Percentiles rank a stretch among this genome's conserved stretches.
Conservation (phyloP, 192 early-diverging fungal genomes). For the Gonapodya prolifera region DNA sequence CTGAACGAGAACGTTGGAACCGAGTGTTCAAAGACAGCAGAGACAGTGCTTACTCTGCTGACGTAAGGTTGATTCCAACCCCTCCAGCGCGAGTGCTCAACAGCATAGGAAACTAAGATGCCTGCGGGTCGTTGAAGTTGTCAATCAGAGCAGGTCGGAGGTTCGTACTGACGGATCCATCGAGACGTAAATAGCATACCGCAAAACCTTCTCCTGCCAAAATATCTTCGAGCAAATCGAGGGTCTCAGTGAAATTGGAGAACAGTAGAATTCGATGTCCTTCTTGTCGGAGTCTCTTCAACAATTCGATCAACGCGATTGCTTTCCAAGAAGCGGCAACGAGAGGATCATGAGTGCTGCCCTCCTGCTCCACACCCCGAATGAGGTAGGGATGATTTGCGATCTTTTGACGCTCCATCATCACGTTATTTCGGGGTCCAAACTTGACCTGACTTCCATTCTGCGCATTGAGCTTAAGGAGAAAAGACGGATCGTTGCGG, state of each 20-base stretch:
- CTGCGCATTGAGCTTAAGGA: neutral
- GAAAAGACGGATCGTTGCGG: neutral
- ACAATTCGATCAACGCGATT: neutral
- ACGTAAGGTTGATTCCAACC: slow-evolving; percentile 62
- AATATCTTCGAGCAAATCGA: neutral
- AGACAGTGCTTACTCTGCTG: no score
- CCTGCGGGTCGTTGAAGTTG: neutral
- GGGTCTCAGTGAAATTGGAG: neutral
- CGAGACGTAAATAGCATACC: neutral
- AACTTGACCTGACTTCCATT: neutral
- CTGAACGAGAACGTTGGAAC: no score
- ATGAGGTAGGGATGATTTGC: neutral
- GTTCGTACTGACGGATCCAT: neutral
- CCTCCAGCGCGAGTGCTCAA: slow-evolving; percentile 58
- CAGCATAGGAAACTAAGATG: slow-evolving; percentile 23
- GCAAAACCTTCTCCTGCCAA: neutral
- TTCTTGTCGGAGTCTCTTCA: neutral
- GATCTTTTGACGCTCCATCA: neutral
- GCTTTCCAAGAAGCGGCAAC: neutral
- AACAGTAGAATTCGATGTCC: neutral
- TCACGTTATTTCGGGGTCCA: neutral
- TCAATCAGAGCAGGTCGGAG: neutral
- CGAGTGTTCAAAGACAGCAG: no score
- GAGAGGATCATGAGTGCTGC: neutral
- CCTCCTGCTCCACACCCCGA: neutral